Evolutionary conservation across 768 basidiomycete species (phyloP).

Genomic region (Pleurotus citrinopileatus): DNA sequence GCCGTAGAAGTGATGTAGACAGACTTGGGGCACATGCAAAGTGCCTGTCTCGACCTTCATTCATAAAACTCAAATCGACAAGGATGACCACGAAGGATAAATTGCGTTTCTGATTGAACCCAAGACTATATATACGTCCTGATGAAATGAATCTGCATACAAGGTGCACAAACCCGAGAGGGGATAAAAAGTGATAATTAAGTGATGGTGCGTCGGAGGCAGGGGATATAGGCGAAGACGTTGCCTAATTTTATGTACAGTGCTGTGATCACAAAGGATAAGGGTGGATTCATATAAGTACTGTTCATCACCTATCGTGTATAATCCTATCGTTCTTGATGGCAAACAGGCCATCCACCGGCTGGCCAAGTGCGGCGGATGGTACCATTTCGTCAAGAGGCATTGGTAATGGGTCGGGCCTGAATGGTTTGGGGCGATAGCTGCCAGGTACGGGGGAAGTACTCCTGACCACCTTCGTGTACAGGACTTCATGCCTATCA

Average conservation of each 20-base stretch:
- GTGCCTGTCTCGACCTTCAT: too few relatives aligned
- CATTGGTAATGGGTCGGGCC: constrained; percentile 52
- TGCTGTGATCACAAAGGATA: not conserved
- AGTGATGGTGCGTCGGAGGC: not conserved
- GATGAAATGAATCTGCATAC: not conserved
- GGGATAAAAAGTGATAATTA: not conserved
- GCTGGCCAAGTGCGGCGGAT: not conserved
- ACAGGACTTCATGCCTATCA: not conserved
- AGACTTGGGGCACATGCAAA: too few relatives aligned
- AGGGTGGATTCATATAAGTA: not conserved
- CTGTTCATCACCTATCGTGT: constrained; percentile 4
- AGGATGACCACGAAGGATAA: too few relatives aligned
- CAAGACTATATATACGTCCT: too few relatives aligned
- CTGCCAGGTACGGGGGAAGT: not conserved
- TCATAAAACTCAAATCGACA: too few relatives aligned
- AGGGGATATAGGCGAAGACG: not conserved
- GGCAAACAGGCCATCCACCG: not conserved
- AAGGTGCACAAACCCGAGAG: not conserved
- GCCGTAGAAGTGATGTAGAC: too few relatives aligned
- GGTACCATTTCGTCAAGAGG: constrained; percentile 51
- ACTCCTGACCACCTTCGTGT: constrained; percentile 6
- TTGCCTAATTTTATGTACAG: not conserved
- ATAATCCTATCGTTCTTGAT: not conserved
- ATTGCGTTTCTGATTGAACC: too few relatives aligned
- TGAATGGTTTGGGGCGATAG: constrained; percentile 22